Percentiles rank a stretch among this genome's conserved stretches.
phyloP scores from a whole-genome alignment of 1,284 basidiomycete genomes.

The Cutaneotrichosporon sp. region DNA sequence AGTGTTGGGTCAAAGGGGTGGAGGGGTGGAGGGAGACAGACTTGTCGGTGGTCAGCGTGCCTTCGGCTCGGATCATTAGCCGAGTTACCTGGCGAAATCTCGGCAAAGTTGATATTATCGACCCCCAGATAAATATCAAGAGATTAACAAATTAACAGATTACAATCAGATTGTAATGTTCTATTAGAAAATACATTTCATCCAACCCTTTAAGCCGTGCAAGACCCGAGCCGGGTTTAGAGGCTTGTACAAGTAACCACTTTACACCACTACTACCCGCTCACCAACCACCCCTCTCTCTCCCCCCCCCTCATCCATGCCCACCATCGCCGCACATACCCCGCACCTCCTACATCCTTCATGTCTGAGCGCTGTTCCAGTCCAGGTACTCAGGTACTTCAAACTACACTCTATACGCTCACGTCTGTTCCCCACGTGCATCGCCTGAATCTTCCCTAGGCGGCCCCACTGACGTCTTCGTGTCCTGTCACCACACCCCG shows the following conservation, averaged over 20 bases:
- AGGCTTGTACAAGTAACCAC: background rate
- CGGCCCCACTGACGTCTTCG: too few relatives aligned
- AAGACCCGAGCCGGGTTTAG: background rate
- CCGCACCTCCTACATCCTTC: background rate
- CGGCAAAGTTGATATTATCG: slow-evolving; percentile 13
- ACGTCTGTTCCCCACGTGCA: background rate
- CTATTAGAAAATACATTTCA: slow-evolving; percentile 2
- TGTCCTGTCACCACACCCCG: background rate
- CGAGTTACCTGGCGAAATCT: slow-evolving; percentile 1
- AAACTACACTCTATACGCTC: background rate
- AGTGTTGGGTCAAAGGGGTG: too few relatives aligned
- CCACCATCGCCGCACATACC: background rate
- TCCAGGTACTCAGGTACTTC: background rate
- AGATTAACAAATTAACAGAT: background rate
- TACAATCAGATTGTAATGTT: background rate
- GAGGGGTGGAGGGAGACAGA: background rate
- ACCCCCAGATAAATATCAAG: background rate
- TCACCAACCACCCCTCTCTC: background rate
- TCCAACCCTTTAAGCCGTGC: background rate
- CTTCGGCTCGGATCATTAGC: slow-evolving; percentile 8
- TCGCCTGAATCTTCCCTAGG: too few relatives aligned
- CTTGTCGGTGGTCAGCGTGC: background rate
- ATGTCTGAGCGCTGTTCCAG: background rate
- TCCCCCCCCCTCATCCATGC: background rate
- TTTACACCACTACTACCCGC: background rate